Evolutionary conservation across 2,329 filamentous ascomycete species (phyloP).

Genomic region (Juglanconis sp.): DNA sequence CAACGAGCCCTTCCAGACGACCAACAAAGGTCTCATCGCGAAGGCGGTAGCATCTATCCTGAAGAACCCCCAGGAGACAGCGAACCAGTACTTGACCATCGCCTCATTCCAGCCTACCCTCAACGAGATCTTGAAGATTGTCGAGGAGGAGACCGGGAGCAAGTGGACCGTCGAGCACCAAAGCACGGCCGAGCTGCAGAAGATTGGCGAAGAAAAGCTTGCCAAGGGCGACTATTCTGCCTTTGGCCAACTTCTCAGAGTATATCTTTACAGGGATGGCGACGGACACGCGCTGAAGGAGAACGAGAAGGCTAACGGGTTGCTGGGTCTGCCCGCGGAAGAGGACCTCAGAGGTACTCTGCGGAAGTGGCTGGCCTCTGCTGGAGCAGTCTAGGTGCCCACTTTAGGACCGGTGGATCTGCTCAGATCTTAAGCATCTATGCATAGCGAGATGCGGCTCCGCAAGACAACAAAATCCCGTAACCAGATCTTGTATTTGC

Average conservation of each 20-base stretch:
- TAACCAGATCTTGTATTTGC: no score
- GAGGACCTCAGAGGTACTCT: slow-evolving; percentile 21
- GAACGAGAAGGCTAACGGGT: slow-evolving; percentile 22
- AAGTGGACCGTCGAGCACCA: slow-evolving; percentile 46
- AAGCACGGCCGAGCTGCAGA: slow-evolving; percentile 32
- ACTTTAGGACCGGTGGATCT: no score
- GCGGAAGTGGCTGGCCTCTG: slow-evolving; percentile 13
- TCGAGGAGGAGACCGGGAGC: slow-evolving; percentile 50
- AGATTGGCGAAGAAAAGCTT: slow-evolving; percentile 39
- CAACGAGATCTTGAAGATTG: slow-evolving; percentile 50
- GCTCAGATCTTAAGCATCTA: no score
- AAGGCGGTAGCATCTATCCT: slow-evolving; percentile 50
- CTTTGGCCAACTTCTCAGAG: slow-evolving; percentile 27
- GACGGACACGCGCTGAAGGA: slow-evolving; percentile 26
- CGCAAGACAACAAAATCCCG: no score
- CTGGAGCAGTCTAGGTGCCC: not conserved
- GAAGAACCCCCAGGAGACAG: slow-evolving; percentile 45
- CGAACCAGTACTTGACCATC: slow-evolving; percentile 56
- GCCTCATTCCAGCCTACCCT: slow-evolving; percentile 56
- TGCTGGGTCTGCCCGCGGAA: slow-evolving; percentile 23
- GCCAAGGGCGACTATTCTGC: slow-evolving; percentile 35
- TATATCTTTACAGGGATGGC: slow-evolving; percentile 34
- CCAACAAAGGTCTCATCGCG: slow-evolving; percentile 49
- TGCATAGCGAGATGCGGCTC: no score
- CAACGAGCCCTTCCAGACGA: slow-evolving; percentile 47